These are phyloP conservation scores for Podila clonocystis DNA, from an alignment of 192 early-diverging fungal species.

Conservation along the genomic window DNA sequence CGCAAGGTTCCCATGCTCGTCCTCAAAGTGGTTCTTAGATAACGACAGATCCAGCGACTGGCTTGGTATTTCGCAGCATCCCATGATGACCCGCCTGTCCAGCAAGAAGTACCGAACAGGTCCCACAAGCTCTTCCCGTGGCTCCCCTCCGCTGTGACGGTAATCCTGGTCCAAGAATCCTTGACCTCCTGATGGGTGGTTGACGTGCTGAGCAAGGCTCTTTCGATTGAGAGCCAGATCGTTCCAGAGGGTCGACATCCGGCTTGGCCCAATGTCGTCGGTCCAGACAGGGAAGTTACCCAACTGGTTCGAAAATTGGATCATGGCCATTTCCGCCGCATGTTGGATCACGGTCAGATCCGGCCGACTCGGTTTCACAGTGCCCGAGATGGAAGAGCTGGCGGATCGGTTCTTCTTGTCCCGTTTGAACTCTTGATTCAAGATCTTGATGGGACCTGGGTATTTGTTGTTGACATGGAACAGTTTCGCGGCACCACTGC, in stretches of 20 bases:
- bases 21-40: constrained; percentile 1
- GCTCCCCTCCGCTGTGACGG: neutral
- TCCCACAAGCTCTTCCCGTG: constrained; percentile 18
- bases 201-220: neutral
- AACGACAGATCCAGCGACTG: neutral
- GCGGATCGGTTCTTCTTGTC: constrained; percentile 48
- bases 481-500: constrained; percentile 27
- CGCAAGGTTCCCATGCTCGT: constrained; percentile 55
- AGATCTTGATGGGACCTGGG: constrained; percentile 44
- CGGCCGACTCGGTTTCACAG: constrained; percentile 16
- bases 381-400: constrained; percentile 32
- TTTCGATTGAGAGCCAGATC: constrained; percentile 56
- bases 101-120: constrained; percentile 74
- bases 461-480: constrained; percentile 51
- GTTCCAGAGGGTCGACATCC: constrained; percentile 71
- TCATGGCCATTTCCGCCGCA: constrained; percentile 79
- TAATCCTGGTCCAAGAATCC: constrained; percentile 5
- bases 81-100: constrained; percentile 73
- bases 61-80: constrained; percentile 67
- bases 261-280: constrained; percentile 67
- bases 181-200: neutral
- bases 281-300: constrained; percentile 76
- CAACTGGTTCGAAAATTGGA: constrained; percentile 73
- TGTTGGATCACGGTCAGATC: constrained; percentile 71
- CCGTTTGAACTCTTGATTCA: constrained; percentile 41